Conservation (phyloP, 345 rosid genomes). For the Citrus sp. region DNA sequence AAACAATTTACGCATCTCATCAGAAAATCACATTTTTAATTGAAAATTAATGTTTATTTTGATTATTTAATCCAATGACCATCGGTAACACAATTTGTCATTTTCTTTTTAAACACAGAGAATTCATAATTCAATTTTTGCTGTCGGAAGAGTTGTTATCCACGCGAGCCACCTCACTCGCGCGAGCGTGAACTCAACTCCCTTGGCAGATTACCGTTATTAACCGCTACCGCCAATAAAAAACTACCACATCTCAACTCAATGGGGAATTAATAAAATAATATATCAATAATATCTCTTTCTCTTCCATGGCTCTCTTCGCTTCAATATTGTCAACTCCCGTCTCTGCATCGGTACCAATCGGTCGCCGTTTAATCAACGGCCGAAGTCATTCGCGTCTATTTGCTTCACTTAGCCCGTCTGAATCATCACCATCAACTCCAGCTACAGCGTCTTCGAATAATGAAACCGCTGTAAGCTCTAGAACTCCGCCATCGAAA, state of each 20-base stretch:
- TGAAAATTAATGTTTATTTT: too few relatives aligned
- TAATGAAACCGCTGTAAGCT: slow-evolving; percentile 13
- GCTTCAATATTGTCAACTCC: slow-evolving; percentile 39
- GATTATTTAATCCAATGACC: too few relatives aligned
- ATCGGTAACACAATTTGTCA: too few relatives aligned
- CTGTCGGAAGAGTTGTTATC: background rate
- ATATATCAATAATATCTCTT: background rate
- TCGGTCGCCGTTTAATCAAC: slow-evolving; percentile 8
- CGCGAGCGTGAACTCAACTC: background rate
- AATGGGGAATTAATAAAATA: background rate
- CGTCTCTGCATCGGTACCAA: slow-evolving; percentile 31
- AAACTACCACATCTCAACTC: background rate
- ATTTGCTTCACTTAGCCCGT: slow-evolving; percentile 37
- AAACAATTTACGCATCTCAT: background rate
- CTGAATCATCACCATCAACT: slow-evolving; percentile 36
- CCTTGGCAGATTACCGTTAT: slow-evolving; percentile 1
- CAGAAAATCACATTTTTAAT: too few relatives aligned
- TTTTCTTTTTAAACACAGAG: too few relatives aligned
- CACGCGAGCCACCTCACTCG: background rate
- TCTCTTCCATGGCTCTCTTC: slow-evolving; percentile 45
- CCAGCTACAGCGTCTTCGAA: slow-evolving; percentile 4
- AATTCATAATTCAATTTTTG: too few relatives aligned
- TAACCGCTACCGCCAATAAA: slow-evolving; percentile 10
- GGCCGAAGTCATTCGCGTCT: slow-evolving; percentile 25
- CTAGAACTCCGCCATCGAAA: slow-evolving; percentile 25